Evolutionary conservation across 441 rosid species (phyloP).

Genomic region (Erysimum pusillum): DNA sequence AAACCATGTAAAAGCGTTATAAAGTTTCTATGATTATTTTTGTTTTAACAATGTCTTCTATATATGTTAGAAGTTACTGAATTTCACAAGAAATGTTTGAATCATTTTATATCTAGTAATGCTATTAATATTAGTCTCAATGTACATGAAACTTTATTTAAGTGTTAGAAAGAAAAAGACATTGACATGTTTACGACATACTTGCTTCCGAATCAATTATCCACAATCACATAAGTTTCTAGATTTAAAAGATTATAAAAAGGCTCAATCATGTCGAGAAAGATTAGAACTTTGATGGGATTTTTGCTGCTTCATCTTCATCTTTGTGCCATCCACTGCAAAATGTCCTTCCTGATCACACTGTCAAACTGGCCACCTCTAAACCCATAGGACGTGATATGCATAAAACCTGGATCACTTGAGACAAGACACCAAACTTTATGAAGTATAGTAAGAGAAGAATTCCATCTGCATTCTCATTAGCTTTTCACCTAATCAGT

Average conservation of each 20-base stretch:
- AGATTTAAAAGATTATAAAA: not conserved
- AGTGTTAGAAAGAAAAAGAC: constrained; percentile 1
- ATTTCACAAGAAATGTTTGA: not conserved
- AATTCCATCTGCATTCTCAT: constrained; percentile 24
- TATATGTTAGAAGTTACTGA: not conserved
- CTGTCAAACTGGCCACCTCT: constrained; percentile 49
- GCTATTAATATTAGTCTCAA: not conserved
- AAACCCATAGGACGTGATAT: constrained; percentile 15
- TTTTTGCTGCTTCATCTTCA: constrained; percentile 42
- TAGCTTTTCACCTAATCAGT: constrained; percentile 18
- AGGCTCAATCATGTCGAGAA: not conserved
- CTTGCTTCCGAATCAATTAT: not conserved
- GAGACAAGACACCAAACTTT: constrained; percentile 31
- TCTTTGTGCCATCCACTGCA: constrained; percentile 72
- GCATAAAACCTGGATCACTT: constrained; percentile 6
- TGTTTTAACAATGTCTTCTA: no score
- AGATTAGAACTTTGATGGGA: not conserved
- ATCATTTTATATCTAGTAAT: not conserved
- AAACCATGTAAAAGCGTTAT: no score
- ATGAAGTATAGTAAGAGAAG: constrained; percentile 21
- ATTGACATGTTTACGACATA: constrained; percentile 10
- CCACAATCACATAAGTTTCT: constrained; percentile 26
- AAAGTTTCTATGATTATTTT: no score
- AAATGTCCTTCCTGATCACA: constrained; percentile 73
- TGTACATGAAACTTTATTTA: not conserved